Evolutionary conservation across 345 rosid genomes (phyloP), one percentile per base, ranked within the genome.

Genomic region (Brassica juncea): DNA sequence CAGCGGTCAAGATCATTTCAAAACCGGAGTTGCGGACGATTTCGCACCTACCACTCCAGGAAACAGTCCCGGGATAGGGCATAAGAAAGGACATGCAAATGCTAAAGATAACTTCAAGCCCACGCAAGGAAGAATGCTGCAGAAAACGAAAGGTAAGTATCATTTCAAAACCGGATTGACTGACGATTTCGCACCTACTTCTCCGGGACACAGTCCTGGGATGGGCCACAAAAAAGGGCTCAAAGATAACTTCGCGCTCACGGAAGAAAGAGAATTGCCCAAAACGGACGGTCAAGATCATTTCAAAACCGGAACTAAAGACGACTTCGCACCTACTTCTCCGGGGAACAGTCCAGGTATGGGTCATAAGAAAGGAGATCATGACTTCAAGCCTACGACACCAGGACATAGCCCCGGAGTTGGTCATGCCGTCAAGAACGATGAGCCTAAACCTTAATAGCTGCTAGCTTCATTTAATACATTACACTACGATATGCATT

Each of bases 401-500:
- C 91, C 90, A 0, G 86, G 87, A 11, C 88, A 83, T 70, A 87
- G 89, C 76, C 89, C 87, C 1, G 91, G 88, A 1, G 65, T 84
- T 34, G 90, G 89, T 54, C 91, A 89, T 81, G 72, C 72, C 64
- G 39, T 74, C 72, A 63, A 63, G 71, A 80, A 68, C 34, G 65
- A 69, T 12, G 85, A 81, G 59, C 82, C 79, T 52, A 82, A 76
- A 65, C 63, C 79, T 27, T 89, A 85, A 27, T 74, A 52, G 39
- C 55, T 80, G 64, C 23, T 70, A 70, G 79, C 54, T 63, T 63
- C 35, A 70, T 70, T 70, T 54, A 54, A 19, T 74, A 69, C 72
- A 39, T 55, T 75, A 28, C 31, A 35, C 70, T 58, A 57, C 32
- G 0, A 44, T 76, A 64, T 62, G 61, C 28, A 75, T 0, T 55